These are phyloP conservation scores for Elsinoe australis DNA, from an alignment of 2,329 filamentous ascomycete genomes.

Conservation along the genomic window DNA sequence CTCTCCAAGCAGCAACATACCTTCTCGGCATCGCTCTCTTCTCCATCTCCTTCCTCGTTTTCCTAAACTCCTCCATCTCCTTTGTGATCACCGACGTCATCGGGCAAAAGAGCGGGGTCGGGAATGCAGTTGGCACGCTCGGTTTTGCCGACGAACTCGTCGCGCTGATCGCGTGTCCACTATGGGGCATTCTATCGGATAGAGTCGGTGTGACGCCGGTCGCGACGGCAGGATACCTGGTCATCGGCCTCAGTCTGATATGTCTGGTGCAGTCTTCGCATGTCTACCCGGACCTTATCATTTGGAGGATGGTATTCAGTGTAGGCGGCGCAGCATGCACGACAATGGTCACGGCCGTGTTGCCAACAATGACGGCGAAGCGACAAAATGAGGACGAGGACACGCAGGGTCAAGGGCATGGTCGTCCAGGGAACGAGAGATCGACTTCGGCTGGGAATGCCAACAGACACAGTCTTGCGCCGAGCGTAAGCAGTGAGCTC, in stretches of 20 bases:
- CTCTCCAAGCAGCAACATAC: slow-evolving; percentile 58
- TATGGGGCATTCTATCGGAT: slow-evolving; percentile 73
- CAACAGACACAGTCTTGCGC: slow-evolving; percentile 50
- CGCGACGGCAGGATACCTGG: slow-evolving; percentile 65
- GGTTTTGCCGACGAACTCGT: slow-evolving; percentile 80
- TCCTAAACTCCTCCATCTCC: slow-evolving; percentile 75
- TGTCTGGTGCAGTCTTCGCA: slow-evolving; percentile 78
- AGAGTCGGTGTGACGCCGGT: slow-evolving; percentile 61
- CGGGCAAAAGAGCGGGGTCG: slow-evolving; percentile 63
- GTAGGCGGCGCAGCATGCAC: slow-evolving; percentile 77
- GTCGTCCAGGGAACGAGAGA: slow-evolving; percentile 28
- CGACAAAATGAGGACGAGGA: slow-evolving; percentile 19
- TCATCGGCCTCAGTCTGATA: slow-evolving; percentile 70
- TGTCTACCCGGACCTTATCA: slow-evolving; percentile 79
- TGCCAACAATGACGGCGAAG: slow-evolving; percentile 58
- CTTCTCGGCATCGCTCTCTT: slow-evolving; percentile 76
- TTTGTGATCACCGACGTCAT: slow-evolving; percentile 81
- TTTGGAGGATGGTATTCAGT: slow-evolving; percentile 81
- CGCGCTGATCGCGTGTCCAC: slow-evolving; percentile 69
- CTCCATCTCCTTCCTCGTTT: slow-evolving; percentile 83
- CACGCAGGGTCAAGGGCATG: slow-evolving; percentile 24
- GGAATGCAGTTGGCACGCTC: slow-evolving; percentile 73
- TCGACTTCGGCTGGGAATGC: background rate
- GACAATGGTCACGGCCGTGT: slow-evolving; percentile 94
- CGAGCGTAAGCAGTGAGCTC: slow-evolving; percentile 64